phyloP scores from a whole-genome alignment of 306 rosid genomes.

The Dryas octopetala region DNA sequence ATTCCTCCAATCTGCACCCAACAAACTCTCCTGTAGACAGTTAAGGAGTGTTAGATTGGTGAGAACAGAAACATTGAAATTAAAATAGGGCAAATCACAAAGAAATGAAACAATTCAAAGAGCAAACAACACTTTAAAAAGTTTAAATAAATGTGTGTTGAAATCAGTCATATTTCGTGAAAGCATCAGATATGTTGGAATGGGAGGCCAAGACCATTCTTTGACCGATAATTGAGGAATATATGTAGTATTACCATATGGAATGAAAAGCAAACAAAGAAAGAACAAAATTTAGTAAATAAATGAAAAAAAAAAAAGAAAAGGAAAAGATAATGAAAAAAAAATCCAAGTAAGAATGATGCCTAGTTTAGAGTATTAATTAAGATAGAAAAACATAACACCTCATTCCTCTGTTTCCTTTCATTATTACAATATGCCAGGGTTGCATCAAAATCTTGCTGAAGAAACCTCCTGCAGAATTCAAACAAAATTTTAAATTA shows the following conservation, averaged over 20 bases:
- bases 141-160: not conserved
- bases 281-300: not conserved
- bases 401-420: constrained; percentile 94
- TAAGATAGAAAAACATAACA: constrained; percentile 28
- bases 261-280: not conserved
- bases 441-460: constrained; percentile 93
- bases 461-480: constrained; percentile 85
- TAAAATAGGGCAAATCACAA: not conserved
- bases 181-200: constrained; percentile 5
- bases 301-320: no score
- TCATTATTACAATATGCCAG: constrained; percentile 88
- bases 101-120: not conserved
- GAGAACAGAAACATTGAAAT: not conserved
- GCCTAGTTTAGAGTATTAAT: not conserved
- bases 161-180: not conserved
- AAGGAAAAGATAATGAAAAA: not conserved
- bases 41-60: not conserved
- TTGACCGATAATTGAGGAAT: not conserved
- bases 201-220: not conserved
- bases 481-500: not conserved
- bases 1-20: constrained; percentile 78
- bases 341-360: not conserved
- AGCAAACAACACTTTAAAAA: constrained; percentile 5
- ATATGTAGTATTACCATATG: no score
- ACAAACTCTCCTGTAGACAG: constrained; percentile 56